phyloP scores from a whole-genome alignment of 1,284 basidiomycete genomes.

The Thelephora terrestris region DNA sequence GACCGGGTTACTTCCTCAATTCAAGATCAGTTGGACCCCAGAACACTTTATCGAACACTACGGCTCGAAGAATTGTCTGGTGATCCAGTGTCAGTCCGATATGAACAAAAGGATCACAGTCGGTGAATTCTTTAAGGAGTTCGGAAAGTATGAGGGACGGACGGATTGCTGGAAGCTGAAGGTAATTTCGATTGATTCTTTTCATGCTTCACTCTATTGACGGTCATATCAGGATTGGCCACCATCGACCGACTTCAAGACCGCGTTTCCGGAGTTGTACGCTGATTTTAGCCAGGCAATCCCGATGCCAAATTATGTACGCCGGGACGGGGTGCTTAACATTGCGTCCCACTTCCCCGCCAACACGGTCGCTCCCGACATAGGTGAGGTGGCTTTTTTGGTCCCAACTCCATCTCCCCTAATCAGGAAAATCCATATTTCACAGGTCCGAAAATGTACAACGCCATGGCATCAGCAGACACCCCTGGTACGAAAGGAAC shows the following conservation, averaged over 20 bases:
- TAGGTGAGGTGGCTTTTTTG: constrained; percentile 42
- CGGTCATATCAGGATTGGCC: constrained; percentile 74
- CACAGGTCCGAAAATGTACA: constrained; percentile 74
- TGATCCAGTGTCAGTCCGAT: constrained; percentile 75
- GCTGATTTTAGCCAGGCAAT: constrained; percentile 78
- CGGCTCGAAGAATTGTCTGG: constrained; percentile 56
- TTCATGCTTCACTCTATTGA: neutral
- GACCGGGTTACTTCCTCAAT: constrained; percentile 47
- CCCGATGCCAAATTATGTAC: constrained; percentile 81
- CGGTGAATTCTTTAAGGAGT: constrained; percentile 70
- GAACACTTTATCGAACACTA: constrained; percentile 69
- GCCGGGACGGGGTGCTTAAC: constrained; percentile 82
- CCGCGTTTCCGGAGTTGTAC: constrained; percentile 78
- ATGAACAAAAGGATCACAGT: constrained; percentile 54
- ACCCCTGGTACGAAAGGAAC: constrained; percentile 63
- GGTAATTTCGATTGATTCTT: constrained; percentile 28
- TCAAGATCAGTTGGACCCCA: constrained; percentile 72
- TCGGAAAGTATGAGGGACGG: constrained; percentile 56
- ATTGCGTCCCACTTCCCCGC: constrained; percentile 81
- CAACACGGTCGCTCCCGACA: constrained; percentile 78
- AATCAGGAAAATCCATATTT: constrained; percentile 1
- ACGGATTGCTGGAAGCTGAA: constrained; percentile 75
- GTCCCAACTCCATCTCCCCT: constrained; percentile 24
- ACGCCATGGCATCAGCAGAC: constrained; percentile 59
- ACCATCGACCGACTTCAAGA: constrained; percentile 73